Evolutionary conservation across 1,284 basidiomycete genomes (phyloP).

Genomic region (Cutaneotrichosporon dermatis): DNA sequence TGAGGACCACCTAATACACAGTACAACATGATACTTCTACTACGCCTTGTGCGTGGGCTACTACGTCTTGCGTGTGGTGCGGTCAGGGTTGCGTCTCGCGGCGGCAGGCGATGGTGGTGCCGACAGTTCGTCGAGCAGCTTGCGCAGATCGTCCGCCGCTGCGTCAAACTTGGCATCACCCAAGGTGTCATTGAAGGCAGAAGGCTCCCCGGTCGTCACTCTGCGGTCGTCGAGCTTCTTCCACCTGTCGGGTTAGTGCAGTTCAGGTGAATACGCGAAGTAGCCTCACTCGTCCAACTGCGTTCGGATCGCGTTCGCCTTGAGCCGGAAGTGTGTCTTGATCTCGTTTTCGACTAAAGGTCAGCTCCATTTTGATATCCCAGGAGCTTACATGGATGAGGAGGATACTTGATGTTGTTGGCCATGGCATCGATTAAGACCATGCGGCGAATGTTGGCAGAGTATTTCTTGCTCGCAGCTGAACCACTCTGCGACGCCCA

Average conservation of each 20-base stretch:
- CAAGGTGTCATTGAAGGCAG: not conserved
- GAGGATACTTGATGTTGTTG: constrained; percentile 67
- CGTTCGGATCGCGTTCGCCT: constrained; percentile 61
- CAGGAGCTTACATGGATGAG: constrained; percentile 46
- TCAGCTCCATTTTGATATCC: not conserved
- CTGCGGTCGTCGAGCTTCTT: constrained; percentile 30
- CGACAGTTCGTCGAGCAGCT: constrained; percentile 26
- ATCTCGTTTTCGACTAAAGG: constrained; percentile 77
- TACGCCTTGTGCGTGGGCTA: no score
- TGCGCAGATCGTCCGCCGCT: constrained; percentile 19
- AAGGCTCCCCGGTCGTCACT: constrained; percentile 3
- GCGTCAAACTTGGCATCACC: constrained; percentile 17
- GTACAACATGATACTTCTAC: not conserved
- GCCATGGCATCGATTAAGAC: constrained; percentile 75
- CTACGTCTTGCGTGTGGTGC: not conserved
- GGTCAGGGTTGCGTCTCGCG: not conserved
- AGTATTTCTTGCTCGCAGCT: constrained; percentile 46
- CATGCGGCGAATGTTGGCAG: constrained; percentile 83
- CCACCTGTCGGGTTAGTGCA: constrained; percentile 6
- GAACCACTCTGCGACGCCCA: constrained; percentile 69
- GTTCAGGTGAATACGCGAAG: no score
- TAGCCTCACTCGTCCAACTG: constrained; percentile 65
- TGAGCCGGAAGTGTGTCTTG: constrained; percentile 82
- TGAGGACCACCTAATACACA: not conserved
- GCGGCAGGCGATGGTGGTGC: not conserved